A percentile compares a stretch with the other conserved stretches of the same genome.
phyloP scores from a whole-genome alignment of 768 basidiomycete genomes.

The Pulveroboletus sp. region DNA sequence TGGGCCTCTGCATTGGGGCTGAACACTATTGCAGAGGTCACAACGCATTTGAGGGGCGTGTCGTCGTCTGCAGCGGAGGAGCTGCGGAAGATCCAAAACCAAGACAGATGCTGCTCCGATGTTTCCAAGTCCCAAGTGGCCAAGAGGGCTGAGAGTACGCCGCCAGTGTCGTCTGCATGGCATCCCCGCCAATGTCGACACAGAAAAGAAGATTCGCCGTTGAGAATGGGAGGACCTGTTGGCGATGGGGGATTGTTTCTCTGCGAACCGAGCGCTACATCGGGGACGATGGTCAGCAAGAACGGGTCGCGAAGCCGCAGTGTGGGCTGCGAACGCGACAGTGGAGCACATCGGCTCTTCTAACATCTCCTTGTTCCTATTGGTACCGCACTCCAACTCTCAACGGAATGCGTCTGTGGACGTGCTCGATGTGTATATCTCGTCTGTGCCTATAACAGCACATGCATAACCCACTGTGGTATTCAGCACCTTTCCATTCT shows the following conservation, averaged over 20 bases:
- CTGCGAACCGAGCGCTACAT: conserved; percentile 23
- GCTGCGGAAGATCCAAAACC: conserved; percentile 20
- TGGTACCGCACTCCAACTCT: too few relatives aligned
- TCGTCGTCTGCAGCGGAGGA: conserved; percentile 17
- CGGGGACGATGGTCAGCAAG: conserved; percentile 20
- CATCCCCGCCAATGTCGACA: conserved; percentile 8
- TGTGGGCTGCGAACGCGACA: conserved; percentile 18
- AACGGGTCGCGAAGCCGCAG: conserved; percentile 26
- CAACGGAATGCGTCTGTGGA: too few relatives aligned
- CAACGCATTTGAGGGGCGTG: conserved; percentile 9
- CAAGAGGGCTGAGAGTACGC: conserved; percentile 30
- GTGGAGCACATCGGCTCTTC: conserved; percentile 10
- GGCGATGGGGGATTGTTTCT: conserved; percentile 20
- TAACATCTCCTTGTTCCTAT: conserved; percentile 1
- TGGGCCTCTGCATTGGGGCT: conserved; percentile 25
- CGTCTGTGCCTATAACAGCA: too few relatives aligned
- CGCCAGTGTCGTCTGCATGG: conserved; percentile 25
- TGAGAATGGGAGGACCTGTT: conserved; percentile 3
- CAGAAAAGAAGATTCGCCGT: conserved; percentile 8
- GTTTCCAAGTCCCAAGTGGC: background rate
- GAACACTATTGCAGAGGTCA: conserved; percentile 21
- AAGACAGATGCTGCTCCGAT: background rate
- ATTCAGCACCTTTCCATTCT: too few relatives aligned
- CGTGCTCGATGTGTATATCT: too few relatives aligned
- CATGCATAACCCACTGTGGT: too few relatives aligned